Conservation (phyloP, 1,284 basidiomycete species). For the Heterobasidion parviporum region DNA sequence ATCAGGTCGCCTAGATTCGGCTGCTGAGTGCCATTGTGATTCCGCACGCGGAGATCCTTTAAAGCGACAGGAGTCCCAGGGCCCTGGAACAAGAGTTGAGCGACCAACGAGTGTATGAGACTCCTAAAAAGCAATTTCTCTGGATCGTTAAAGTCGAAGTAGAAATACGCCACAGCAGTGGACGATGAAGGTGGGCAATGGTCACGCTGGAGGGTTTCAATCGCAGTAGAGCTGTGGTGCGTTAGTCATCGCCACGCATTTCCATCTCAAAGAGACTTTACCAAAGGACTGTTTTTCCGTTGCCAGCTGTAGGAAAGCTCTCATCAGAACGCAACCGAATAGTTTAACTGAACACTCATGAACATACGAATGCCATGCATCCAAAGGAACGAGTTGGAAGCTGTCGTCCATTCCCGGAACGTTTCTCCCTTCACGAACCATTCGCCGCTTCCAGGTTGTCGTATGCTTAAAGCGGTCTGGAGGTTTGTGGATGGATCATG, state of each 20-base stretch:
- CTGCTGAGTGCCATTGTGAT: not conserved
- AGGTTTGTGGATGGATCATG: too few species aligned
- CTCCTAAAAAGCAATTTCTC: not conserved
- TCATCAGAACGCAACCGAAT: not conserved
- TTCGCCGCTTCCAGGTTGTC: too few species aligned
- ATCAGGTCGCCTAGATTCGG: not conserved
- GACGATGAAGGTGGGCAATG: not conserved
- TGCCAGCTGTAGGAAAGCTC: not conserved
- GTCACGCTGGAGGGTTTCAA: not conserved
- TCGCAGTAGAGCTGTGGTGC: not conserved
- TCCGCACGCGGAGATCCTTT: not conserved
- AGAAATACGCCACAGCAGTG: not conserved
- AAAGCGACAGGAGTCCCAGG: not conserved
- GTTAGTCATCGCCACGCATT: not conserved
- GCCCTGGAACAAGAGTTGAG: not conserved
- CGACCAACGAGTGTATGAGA: not conserved
- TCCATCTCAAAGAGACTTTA: not conserved
- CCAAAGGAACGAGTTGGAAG: not conserved
- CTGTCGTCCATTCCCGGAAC: conserved; percentile 11
- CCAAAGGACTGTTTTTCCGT: not conserved
- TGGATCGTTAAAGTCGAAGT: not conserved
- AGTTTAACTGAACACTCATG: not conserved
- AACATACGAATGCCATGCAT: not conserved
- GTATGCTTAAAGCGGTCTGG: too few species aligned
- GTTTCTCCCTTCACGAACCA: too few species aligned